Evolutionary conservation across 192 early-diverging fungal genomes (phyloP).

Genomic region (Mortierella antarctica): DNA sequence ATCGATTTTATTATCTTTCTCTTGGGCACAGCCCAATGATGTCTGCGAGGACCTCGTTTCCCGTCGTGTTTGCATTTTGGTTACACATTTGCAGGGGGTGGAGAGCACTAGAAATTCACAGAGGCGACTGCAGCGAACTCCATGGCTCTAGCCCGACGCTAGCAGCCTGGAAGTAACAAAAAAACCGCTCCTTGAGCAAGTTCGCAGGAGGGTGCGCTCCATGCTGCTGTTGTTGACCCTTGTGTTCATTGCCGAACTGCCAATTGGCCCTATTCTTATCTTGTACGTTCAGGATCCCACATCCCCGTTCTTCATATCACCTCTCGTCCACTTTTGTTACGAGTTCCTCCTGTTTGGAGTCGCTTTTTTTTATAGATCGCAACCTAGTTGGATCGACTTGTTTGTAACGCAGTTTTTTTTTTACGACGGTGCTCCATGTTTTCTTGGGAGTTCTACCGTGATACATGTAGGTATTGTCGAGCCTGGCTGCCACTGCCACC

Average conservation of each 20-base stretch:
- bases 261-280: conserved; percentile 47
- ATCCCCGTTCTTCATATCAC: not conserved
- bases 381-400: too few relatives aligned
- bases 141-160: not conserved
- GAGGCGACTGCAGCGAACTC: too few relatives aligned
- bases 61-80: too few relatives aligned
- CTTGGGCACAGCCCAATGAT: conserved; percentile 25
- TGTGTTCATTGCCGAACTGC: conserved; percentile 37
- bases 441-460: too few relatives aligned
- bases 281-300: not conserved
- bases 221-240: not conserved
- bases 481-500: too few relatives aligned
- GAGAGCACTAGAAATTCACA: too few relatives aligned
- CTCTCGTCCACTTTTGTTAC: not conserved
- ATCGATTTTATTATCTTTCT: conserved; percentile 14
- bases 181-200: not conserved
- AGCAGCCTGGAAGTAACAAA: not conserved
- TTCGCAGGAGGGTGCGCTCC: not conserved
- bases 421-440: too few relatives aligned
- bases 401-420: too few relatives aligned
- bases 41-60: not conserved
- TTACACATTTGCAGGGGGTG: not conserved
- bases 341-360: not conserved
- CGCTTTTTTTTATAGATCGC: not conserved
- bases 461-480: too few relatives aligned